Base-by-base conservation (phyloP, 805 yeast genomes). In the Metschnikowia chrysomelidarum region DNA sequence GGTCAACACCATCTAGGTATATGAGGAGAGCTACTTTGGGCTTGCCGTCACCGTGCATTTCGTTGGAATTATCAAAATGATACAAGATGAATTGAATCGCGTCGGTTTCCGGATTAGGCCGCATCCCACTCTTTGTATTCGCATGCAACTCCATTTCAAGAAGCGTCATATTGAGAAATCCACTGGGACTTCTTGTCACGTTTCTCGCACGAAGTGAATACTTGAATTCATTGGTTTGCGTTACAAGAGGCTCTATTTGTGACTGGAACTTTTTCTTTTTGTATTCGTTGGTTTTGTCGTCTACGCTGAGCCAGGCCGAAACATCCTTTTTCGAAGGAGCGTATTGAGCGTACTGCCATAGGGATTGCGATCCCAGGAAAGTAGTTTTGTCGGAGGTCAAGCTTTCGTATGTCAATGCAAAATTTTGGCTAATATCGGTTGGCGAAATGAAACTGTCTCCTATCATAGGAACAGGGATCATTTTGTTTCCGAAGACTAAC, bases 21-120 rank as follows among this genome's bases (percentile, higher is more conserved):
- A 46, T 34, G 4, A 47, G 21, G 10, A 46, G 27, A 3, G 20
- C 38, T 3, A 34, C 20, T 18, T 32, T 32, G 2, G 38, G 38
- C 10, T 18, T 29, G 14, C 43, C 44, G 10, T 36, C 36, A 4
- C 27, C 26, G 15, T 40, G 42, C 56, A 52, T 46, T 13, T 23
- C 30, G 21, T 56, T 56, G 44, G 30, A 56, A 32, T 70, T 71
- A 38, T 79, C 76, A 42, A 75, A 69, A 13, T 65, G 67, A 82
- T 91, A 88, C 44, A 82, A 71, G 0, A 88, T 70, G 6, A 80
- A 71, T 0, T 59, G 42, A 0, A 89, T 64, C 1, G 73, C 64
- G 56, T 91, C 95, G 1, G 45, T 27, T 3, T 48, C 38, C 0
- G 96, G 94, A 49, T 87, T 82, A 0, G 97, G 91, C 6, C 51